These are phyloP conservation scores for Pseudocercospora cruenta DNA, from an alignment of 2,329 filamentous ascomycete genomes.

Conservation along the genomic window DNA sequence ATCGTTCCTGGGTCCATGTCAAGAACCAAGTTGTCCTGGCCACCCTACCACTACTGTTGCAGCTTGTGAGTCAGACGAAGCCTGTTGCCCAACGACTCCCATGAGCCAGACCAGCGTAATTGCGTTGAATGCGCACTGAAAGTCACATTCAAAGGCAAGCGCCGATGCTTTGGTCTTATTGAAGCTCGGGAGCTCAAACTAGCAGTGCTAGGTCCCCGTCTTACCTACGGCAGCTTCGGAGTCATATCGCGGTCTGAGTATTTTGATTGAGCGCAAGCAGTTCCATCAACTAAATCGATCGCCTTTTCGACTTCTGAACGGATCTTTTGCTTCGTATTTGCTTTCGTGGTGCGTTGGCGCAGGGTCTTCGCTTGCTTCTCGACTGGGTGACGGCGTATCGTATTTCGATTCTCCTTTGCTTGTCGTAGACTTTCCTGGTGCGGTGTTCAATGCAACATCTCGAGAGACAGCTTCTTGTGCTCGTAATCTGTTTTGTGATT, in stretches of 20 bases:
- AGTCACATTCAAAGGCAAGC: not conserved
- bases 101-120: not conserved
- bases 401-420: slow-evolving; percentile 19
- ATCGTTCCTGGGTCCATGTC: not conserved
- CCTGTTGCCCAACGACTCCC: not conserved
- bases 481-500: slow-evolving; percentile 30
- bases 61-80: not conserved
- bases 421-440: slow-evolving; percentile 7
- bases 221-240: not conserved
- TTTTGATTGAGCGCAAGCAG: not conserved
- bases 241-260: not conserved
- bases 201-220: not conserved
- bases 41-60: not conserved
- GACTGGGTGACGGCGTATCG: slow-evolving; percentile 28
- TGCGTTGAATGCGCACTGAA: not conserved
- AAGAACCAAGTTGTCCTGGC: not conserved
- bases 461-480: slow-evolving; percentile 29
- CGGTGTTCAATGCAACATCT: slow-evolving; percentile 15
- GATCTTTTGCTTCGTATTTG: slow-evolving; percentile 81
- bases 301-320: slow-evolving; percentile 78
- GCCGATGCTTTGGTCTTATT: not conserved
- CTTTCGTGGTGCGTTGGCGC: slow-evolving; percentile 81
- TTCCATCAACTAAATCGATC: slow-evolving; percentile 68
- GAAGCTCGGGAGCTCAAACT: not conserved
- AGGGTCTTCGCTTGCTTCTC: slow-evolving; percentile 60